These are phyloP conservation scores for Hortaea werneckii DNA, from an alignment of 2,329 filamentous ascomycete species.

Conservation along the genomic window DNA sequence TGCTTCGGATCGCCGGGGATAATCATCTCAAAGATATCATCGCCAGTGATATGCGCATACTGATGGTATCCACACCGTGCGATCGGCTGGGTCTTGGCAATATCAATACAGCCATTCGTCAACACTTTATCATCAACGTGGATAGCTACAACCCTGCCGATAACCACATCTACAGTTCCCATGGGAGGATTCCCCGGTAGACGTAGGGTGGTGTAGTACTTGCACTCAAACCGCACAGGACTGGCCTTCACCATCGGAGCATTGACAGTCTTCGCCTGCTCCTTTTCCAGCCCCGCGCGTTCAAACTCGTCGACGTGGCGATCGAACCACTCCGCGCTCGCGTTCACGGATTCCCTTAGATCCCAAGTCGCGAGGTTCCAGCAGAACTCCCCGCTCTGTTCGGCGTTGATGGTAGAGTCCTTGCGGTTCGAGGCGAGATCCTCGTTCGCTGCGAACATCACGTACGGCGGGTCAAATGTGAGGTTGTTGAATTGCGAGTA, in stretches of 20 bases:
- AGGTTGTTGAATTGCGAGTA: slow-evolving; percentile 55
- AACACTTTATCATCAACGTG: slow-evolving; percentile 47
- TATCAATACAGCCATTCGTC: slow-evolving; percentile 46
- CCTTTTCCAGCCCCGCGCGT: slow-evolving; percentile 40
- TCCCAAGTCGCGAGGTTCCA: slow-evolving; percentile 52
- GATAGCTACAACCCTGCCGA: slow-evolving; percentile 47
- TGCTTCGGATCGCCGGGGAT: slow-evolving; percentile 26
- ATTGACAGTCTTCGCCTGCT: slow-evolving; percentile 29
- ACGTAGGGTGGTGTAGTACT: slow-evolving; percentile 44
- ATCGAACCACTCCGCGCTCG: slow-evolving; percentile 41
- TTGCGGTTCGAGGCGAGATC: slow-evolving; percentile 39
- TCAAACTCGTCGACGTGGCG: slow-evolving; percentile 47
- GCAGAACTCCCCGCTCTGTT: slow-evolving; percentile 46
- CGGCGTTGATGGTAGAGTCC: slow-evolving; percentile 48
- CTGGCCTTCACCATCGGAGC: slow-evolving; percentile 44
- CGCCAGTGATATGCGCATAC: slow-evolving; percentile 45
- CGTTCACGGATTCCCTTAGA: slow-evolving; percentile 47
- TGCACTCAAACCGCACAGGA: slow-evolving; percentile 52
- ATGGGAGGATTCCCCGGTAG: slow-evolving; percentile 48
- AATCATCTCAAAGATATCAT: slow-evolving; percentile 47
- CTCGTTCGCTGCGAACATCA: slow-evolving; percentile 53
- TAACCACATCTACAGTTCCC: slow-evolving; percentile 48
- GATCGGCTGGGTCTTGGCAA: slow-evolving; percentile 48
- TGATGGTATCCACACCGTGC: slow-evolving; percentile 52
- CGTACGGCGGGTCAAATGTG: slow-evolving; percentile 52